Conservation (phyloP, 495 filamentous ascomycete genomes). For the Penicillium waksmanii region DNA sequence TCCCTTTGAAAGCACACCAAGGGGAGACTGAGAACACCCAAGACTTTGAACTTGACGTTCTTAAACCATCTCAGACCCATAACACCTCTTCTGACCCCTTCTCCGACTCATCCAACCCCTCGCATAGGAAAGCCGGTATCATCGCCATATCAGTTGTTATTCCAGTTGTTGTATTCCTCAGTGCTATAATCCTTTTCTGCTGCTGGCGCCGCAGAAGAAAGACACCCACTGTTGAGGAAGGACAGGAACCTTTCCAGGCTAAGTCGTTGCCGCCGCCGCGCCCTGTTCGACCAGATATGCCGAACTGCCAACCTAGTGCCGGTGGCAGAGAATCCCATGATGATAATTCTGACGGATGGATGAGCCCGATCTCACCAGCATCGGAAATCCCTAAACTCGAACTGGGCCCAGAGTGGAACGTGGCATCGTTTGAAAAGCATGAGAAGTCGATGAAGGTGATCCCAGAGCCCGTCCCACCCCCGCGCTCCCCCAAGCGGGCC, state of each 20-base stretch:
- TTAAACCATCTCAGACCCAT: conserved; percentile 27
- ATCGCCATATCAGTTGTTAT: conserved; percentile 50
- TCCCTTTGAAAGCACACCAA: conserved; percentile 58
- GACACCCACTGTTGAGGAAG: conserved; percentile 32
- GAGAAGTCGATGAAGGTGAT: conserved; percentile 22
- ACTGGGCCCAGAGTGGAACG: conserved; percentile 42
- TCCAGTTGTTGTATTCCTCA: conserved; percentile 40
- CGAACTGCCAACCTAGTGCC: conserved; percentile 36
- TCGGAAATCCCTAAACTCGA: conserved; percentile 43
- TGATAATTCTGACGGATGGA: conserved; percentile 30
- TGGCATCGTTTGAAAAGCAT: conserved; percentile 30
- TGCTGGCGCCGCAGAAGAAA: conserved; percentile 45
- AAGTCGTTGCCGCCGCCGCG: conserved; percentile 26
- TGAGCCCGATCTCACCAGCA: conserved; percentile 29
- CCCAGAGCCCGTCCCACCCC: conserved; percentile 31
- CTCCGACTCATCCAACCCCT: conserved; percentile 21
- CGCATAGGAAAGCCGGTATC: conserved; percentile 43
- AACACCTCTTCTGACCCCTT: conserved; percentile 25
- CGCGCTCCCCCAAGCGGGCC: conserved; percentile 35
- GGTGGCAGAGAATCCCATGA: conserved; percentile 27
- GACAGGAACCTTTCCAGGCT: conserved; percentile 25
- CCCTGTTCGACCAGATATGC: conserved; percentile 30
- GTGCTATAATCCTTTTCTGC: conserved; percentile 43
- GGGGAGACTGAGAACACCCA: conserved; percentile 48
- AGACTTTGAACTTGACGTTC: conserved; percentile 55